phyloP scores from a whole-genome alignment of 345 rosid species.

The Gossypioides kirkii region DNA sequence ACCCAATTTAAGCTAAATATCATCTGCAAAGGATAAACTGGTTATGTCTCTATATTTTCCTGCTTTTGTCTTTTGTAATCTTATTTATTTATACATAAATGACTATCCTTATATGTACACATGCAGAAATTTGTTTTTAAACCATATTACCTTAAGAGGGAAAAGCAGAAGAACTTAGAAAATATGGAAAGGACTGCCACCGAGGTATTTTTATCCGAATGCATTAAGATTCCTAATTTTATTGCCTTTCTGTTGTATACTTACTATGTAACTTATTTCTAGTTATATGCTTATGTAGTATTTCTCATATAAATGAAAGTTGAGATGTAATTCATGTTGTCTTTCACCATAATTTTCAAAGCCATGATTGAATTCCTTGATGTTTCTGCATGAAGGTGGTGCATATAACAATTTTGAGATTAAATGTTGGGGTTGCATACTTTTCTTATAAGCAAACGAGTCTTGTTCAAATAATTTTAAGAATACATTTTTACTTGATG shows the following conservation, averaged over 20 bases:
- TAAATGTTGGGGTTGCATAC: background rate
- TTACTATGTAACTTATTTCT: background rate
- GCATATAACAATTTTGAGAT: background rate
- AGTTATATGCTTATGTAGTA: background rate
- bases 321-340: background rate
- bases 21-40: background rate
- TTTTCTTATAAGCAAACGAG: background rate
- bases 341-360: background rate
- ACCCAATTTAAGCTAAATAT: background rate
- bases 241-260: conserved; percentile 3
- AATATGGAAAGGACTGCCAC: conserved; percentile 60
- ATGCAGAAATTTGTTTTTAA: conserved; percentile 73
- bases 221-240: conserved; percentile 1
- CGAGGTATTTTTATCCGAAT: conserved; percentile 45
- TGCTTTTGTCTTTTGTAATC: background rate
- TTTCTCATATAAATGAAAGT: background rate
- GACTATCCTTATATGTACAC: background rate
- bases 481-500: background rate
- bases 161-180: conserved; percentile 64
- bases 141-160: conserved; percentile 67
- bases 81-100: background rate
- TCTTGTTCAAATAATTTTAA: conserved; percentile 7
- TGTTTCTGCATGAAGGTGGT: background rate
- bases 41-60: background rate
- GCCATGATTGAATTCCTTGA: background rate